Percentiles rank a stretch among this genome's conserved stretches.
These are phyloP conservation scores for Neurospora sp. DNA, from an alignment of 2,329 filamentous ascomycete genomes.

Conservation along the genomic window DNA sequence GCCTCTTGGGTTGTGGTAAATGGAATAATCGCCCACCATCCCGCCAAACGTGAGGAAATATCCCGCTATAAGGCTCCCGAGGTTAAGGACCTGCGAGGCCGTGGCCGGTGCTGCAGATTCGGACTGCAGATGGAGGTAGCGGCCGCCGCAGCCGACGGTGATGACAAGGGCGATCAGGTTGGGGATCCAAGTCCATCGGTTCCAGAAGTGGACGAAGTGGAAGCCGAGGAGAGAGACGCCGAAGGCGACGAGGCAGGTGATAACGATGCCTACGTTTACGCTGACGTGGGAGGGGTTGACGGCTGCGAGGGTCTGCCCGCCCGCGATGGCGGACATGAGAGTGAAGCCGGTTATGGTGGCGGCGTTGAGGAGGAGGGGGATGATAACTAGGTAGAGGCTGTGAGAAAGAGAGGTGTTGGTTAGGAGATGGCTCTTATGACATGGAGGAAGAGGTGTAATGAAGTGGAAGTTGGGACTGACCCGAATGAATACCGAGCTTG, in stretches of 20 bases:
- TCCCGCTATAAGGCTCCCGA: constrained; percentile 37
- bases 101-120: constrained; percentile 26
- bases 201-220: constrained; percentile 41
- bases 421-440: neutral
- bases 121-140: constrained; percentile 36
- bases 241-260: constrained; percentile 43
- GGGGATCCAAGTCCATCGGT: constrained; percentile 48
- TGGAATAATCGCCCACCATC: constrained; percentile 47
- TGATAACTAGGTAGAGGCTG: constrained; percentile 37
- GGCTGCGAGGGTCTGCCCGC: constrained; percentile 42
- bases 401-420: neutral
- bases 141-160: constrained; percentile 43
- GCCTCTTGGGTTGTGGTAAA: constrained; percentile 36
- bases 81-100: constrained; percentile 30
- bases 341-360: constrained; percentile 50
- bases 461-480: constrained; percentile 20
- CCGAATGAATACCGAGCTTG: constrained; percentile 53
- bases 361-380: constrained; percentile 45
- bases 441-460: neutral
- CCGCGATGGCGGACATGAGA: constrained; percentile 45
- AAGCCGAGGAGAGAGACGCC: constrained; percentile 47
- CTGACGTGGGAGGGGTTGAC: constrained; percentile 35
- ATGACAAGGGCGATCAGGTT: constrained; percentile 42
- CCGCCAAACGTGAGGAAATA: constrained; percentile 47
- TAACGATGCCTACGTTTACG: constrained; percentile 46